Base-by-base conservation (phyloP, 2,329 filamentous ascomycete species). In the Coleophoma crateriformis region DNA sequence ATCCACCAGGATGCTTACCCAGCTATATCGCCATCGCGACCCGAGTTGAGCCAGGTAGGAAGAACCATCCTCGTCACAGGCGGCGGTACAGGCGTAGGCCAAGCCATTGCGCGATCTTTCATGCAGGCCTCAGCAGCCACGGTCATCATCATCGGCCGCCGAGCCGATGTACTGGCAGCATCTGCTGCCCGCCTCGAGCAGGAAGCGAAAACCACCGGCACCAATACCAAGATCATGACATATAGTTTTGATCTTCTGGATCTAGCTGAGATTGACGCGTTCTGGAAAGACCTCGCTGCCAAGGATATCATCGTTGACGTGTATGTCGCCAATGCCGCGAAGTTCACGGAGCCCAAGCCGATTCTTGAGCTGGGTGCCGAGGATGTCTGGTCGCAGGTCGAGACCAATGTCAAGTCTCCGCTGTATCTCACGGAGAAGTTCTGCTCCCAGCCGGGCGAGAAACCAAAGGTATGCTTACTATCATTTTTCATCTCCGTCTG, bases 311-410 rank as follows among this genome's bases (percentile, higher is more conserved):
- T 20, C 8, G 47, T 48, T 33, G 47, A 48, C 32, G 47, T 48
- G 8, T 67, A 84, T 5, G 66, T 84, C 13, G 71, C 74, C n/a
- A 85, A 85, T 55, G 79, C 80, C 1, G 72, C 73, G 39, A 84
- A 84, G 54, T 84, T 83, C 55, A 84, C 80, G 4, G 76, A 81
- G 20, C 63, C 69, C 33, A 79, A 80, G 0, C 70, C 70, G 50
- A 71, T 84, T 7, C 35, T 47, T 4, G 35, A 47, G 15, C 19
- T 27, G 7, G 34, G 45, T 19, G 45, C 32, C 10, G 34, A 39
- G 6, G 34, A 39, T 8, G 34, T 39, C 5, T 47, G 45, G 45
- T 39, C 34, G 11, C 35, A 39, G 14, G 19, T 39, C 22, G 34
- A 40, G 11, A 22, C 33, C 19, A 47, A 47, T 17, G 33, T 39